Evolutionary conservation across 164 flowering plant species (phyloP).

Genomic region (Aristolochia fimbriata): DNA sequence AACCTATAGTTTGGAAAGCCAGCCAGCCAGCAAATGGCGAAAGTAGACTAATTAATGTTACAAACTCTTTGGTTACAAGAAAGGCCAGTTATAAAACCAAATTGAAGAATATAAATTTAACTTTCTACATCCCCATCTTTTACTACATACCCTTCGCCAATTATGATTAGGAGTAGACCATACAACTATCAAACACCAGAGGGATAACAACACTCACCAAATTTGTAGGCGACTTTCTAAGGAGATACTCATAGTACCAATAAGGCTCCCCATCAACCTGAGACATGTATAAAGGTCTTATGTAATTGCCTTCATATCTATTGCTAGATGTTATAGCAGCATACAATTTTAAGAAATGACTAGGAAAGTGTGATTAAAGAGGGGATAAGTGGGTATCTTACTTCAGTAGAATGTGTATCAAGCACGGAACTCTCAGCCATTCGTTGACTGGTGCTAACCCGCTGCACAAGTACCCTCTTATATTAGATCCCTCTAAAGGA

Average conservation of each 20-base stretch:
- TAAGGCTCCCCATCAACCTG: conserved; percentile 89
- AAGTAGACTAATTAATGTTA: not conserved
- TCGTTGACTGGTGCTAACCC: conserved; percentile 78
- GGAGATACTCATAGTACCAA: conserved; percentile 85
- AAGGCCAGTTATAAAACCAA: not conserved
- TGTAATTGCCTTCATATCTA: not conserved
- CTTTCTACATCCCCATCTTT: not conserved
- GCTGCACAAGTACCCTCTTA: conserved; percentile 30
- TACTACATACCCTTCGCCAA: too few species aligned
- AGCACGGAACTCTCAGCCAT: conserved; percentile 81
- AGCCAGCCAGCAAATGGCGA: not conserved
- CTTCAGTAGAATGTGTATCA: conserved; percentile 63
- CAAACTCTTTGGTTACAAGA: not conserved
- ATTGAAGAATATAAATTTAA: not conserved
- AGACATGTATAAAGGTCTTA: not conserved
- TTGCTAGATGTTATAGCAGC: not conserved
- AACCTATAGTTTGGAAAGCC: conserved; percentile 34
- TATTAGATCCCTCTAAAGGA: not conserved
- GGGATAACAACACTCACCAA: conserved; percentile 29
- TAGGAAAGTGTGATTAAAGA: not conserved
- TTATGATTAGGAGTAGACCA: too few species aligned
- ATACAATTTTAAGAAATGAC: not conserved
- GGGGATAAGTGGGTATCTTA: conserved; percentile 20
- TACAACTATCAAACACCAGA: too few species aligned
- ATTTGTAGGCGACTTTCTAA: conserved; percentile 87